Evolutionary conservation across 1,284 basidiomycete genomes (phyloP), one percentile per base, ranked within the genome.

Genomic region (Ceratobasidium sp.): DNA sequence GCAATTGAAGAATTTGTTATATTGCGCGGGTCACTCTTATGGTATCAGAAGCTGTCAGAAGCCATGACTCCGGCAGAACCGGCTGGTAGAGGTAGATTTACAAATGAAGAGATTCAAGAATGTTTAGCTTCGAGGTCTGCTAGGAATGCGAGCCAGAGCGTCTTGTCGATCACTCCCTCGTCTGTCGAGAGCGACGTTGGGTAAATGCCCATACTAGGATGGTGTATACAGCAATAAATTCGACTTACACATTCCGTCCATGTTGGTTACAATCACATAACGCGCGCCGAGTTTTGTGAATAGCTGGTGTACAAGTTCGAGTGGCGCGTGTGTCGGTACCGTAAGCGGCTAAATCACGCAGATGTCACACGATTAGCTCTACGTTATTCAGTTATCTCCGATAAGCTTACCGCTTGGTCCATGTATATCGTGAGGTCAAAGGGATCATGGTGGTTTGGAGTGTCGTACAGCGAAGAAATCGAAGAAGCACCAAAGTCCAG

Each of bases 251-350:
- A 92, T 86, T 1, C 97, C 97, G 77, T 94, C 91, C 1, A 90
- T 86, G 84, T 98, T 95, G 1, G 90, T 93, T 5, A 98, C 92
- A 33, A 98, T 89, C 39, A 98, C 91, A 82, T 96, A 96, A 80
- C 95, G 90, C n/a, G 94, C 94, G 0, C 97, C 97, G 18, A 98
- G 90, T 85, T 97, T 97, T 79, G 92, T 92, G 82, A 98, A 98
- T 83, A 97, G 90, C 84, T 96, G 94, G 82, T 98, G 97, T 0
- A 98, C 90, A 76, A 97, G 89, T 84, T 97, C 95, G 79, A 97
- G 87, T 0, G 96, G 95, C 12, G 95, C 93, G 83, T 96, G 93
- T 0, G 90, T 91, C 81, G 92, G 91, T 26, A 97, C 90, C 0
- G 92, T 95, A 81, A 97, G 88, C 0, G 96, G 96, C 0, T 69